These are phyloP conservation scores for Spergularia azorica DNA, from an alignment of 179 eudicot genomes.

Conservation along the genomic window DNA sequence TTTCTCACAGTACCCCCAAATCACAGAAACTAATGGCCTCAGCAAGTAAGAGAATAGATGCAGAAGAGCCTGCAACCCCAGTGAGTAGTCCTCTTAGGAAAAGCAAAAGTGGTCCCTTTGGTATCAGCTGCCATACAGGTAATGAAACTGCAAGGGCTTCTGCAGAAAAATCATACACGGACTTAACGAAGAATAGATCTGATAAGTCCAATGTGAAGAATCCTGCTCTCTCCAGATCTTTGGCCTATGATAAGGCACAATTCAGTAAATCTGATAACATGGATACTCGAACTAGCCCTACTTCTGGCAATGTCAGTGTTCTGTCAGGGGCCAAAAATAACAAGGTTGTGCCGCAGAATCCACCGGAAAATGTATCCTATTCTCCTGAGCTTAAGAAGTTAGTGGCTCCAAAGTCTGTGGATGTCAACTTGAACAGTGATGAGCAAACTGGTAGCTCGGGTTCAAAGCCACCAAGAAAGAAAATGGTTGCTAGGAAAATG, in stretches of 20 bases:
- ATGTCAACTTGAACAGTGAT: constrained; percentile 25
- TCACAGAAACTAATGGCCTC: constrained; percentile 37
- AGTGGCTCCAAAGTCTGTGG: constrained; percentile 36
- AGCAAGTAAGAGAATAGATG: constrained; percentile 31
- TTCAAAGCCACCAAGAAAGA: constrained; percentile 49
- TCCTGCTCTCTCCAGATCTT: constrained; percentile 27
- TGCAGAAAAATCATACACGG: constrained; percentile 21
- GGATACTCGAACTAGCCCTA: constrained; percentile 20
- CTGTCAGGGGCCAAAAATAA: constrained; percentile 13
- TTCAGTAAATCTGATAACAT: constrained; percentile 23
- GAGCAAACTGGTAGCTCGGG: constrained; percentile 34
- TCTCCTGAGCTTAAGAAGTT: constrained; percentile 29
- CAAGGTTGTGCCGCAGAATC: constrained; percentile 25
- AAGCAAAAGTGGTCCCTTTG: constrained; percentile 17
- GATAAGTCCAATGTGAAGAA: constrained; percentile 21
- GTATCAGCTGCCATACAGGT: constrained; percentile 6
- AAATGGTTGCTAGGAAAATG: constrained; percentile 51
- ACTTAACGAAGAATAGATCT: constrained; percentile 7
- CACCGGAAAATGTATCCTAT: constrained; percentile 29
- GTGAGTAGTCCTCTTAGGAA: constrained; percentile 19
- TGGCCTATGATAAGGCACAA: constrained; percentile 33
- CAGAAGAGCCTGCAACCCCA: constrained; percentile 29
- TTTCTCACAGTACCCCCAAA: constrained; percentile 41
- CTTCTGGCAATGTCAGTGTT: constrained; percentile 1
- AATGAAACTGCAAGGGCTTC: constrained; percentile 28